Percentiles rank a stretch among this genome's conserved stretches.
Conservation (phyloP, 2,329 filamentous ascomycete genomes). For the Nannizzia gypsea region DNA sequence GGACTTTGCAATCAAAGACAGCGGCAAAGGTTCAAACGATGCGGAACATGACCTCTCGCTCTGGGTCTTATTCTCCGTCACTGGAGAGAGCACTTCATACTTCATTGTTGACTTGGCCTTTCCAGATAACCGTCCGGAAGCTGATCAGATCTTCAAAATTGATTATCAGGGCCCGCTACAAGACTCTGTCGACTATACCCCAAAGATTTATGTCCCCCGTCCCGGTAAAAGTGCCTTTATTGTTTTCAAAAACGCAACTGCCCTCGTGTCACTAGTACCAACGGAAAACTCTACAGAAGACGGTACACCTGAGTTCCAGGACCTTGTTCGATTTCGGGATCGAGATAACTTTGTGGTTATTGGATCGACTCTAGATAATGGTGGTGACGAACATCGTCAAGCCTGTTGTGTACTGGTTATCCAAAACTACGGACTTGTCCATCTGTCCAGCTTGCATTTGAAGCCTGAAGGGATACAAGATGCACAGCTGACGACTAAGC, state of each 20-base stretch:
- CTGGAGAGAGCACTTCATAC: conserved; percentile 50
- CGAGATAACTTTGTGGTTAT: conserved; percentile 40
- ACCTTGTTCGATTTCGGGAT: conserved; percentile 65
- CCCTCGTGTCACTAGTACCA: conserved; percentile 61
- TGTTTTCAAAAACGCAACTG: conserved; percentile 64
- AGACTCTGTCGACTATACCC: conserved; percentile 35
- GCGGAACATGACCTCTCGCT: conserved; percentile 32
- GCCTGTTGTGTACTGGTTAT: conserved; percentile 43
- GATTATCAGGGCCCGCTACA: conserved; percentile 50
- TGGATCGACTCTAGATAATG: conserved; percentile 39
- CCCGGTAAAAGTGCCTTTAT: conserved; percentile 72
- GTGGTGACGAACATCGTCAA: conserved; percentile 26
- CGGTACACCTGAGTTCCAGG: conserved; percentile 66
- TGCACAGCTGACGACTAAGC: conserved; percentile 52
- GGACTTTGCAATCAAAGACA: conserved; percentile 46
- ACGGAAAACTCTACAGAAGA: conserved; percentile 63
- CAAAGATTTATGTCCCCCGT: conserved; percentile 64
- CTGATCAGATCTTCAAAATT: conserved; percentile 58
- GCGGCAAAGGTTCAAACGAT: neutral
- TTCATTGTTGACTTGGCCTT: conserved; percentile 62
- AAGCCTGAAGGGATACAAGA: conserved; percentile 36
- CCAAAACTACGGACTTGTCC: conserved; percentile 46
- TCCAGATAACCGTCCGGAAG: conserved; percentile 38
- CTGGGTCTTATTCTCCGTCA: conserved; percentile 49
- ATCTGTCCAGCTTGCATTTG: conserved; percentile 29